phyloP scores from a whole-genome alignment of 805 yeast genomes.

The Nematodospora valgi region DNA sequence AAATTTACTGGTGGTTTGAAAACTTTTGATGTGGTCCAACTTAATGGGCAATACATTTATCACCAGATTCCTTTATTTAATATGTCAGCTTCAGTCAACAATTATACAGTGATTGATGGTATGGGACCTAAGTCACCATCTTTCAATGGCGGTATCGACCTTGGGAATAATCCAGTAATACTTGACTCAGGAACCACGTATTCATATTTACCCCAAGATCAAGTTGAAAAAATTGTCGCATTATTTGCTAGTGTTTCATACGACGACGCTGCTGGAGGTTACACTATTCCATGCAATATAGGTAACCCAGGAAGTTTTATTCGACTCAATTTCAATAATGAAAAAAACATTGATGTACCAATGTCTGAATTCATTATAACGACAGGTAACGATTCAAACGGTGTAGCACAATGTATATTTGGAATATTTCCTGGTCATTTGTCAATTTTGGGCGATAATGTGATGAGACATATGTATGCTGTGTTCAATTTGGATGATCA shows the following conservation, averaged over 20 bases:
- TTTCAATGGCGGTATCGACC: slow-evolving; percentile 3
- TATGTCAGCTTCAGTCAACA: slow-evolving; percentile 3
- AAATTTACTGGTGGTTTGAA: slow-evolving; percentile 21
- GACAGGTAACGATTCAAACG: neutral
- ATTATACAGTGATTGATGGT: slow-evolving; percentile 1
- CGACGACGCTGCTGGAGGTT: slow-evolving; percentile 39
- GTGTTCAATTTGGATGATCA: slow-evolving; percentile 25
- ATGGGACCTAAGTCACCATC: slow-evolving; percentile 1
- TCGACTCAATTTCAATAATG: slow-evolving; percentile 4
- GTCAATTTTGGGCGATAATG: slow-evolving; percentile 39
- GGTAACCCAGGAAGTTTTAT: slow-evolving; percentile 5
- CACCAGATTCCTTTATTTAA: slow-evolving; percentile 3
- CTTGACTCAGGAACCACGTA: slow-evolving; percentile 36
- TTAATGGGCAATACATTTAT: slow-evolving; percentile 1
- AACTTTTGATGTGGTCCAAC: slow-evolving; percentile 3
- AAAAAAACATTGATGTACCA: slow-evolving; percentile 4
- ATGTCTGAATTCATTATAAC: slow-evolving; percentile 3
- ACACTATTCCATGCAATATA: slow-evolving; percentile 23
- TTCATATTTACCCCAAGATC: slow-evolving; percentile 38
- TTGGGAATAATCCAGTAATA: slow-evolving; percentile 13
- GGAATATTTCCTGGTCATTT: slow-evolving; percentile 65
- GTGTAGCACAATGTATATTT: slow-evolving; percentile 38
- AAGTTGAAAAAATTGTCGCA: slow-evolving; percentile 32
- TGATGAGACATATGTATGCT: slow-evolving; percentile 22
- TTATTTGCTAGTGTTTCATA: slow-evolving; percentile 38